Conservation (phyloP, 768 basidiomycete genomes). For the Mycena venus region DNA sequence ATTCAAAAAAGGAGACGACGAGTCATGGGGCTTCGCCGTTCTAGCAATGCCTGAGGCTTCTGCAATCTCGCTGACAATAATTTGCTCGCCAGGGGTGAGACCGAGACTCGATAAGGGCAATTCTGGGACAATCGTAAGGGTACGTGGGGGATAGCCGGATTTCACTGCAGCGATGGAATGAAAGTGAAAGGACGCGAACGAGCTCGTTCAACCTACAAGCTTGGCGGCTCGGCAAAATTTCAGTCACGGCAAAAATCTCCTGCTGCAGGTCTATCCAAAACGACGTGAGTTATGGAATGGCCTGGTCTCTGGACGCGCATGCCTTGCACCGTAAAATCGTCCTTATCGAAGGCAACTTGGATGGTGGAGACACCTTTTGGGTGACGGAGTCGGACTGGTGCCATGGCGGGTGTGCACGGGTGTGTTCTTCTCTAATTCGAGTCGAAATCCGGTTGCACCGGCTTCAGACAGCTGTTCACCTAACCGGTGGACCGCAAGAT, state of each 20-base stretch:
- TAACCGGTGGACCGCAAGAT: no score
- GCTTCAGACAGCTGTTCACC: no score
- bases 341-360: constrained; percentile 69
- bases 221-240: constrained; percentile 84
- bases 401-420: no score
- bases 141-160: constrained; percentile 86
- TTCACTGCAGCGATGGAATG: constrained; percentile 63
- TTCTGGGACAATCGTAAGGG: constrained; percentile 79
- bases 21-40: constrained; percentile 37
- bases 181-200: constrained; percentile 9
- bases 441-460: no score
- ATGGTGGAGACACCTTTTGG: constrained; percentile 88
- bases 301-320: background rate
- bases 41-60: constrained; percentile 37
- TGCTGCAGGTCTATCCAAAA: constrained; percentile 73
- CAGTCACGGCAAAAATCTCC: constrained; percentile 73
- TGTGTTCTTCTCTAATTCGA: no score
- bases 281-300: background rate
- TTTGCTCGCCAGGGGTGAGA: constrained; percentile 83
- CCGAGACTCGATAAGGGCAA: constrained; percentile 84
- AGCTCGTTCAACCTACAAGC: constrained; percentile 67
- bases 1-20: constrained; percentile 22
- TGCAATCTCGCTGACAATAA: constrained; percentile 76
- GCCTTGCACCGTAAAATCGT: constrained; percentile 68
- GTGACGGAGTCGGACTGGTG: constrained; percentile 83